Base-by-base conservation (phyloP, 169 alveolate genomes). In the Perkinsus marinus region DNA sequence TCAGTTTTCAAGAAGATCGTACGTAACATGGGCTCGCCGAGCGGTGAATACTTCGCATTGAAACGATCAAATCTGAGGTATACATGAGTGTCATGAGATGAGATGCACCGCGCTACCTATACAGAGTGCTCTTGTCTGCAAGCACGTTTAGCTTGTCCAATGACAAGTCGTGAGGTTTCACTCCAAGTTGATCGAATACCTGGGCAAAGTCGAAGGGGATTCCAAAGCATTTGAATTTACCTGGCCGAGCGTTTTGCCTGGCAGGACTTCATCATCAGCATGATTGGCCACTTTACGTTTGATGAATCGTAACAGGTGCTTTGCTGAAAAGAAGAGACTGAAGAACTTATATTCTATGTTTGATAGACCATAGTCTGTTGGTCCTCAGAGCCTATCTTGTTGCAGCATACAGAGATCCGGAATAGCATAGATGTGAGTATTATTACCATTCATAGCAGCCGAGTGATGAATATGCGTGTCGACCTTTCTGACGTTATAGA, bases 401-500 rank as follows among this genome's bases (percentile, higher is more conserved):
- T n/a, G n/a, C n/a, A n/a, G n/a, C n/a, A n/a, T n/a, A n/a, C n/a
- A n/a, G n/a, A n/a, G n/a, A n/a, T n/a, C n/a, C n/a, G n/a, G n/a
- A n/a, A n/a, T n/a, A n/a, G n/a, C n/a, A n/a, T n/a, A n/a, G n/a
- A n/a, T n/a, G n/a, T n/a, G n/a, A n/a, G n/a, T n/a, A n/a, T n/a
- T n/a, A n/a, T 43, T 57, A 57, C 79, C 79, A 26, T 57, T 97
- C 99, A 97, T 97, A 68, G 98, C 96, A 39, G 95, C 96, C 13
- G 98, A 95, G 92, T 97, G 99, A 90, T 98, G 99, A 30, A 98
- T 97, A 94, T 98, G 99, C 26, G 98, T 97, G 93, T 98, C 99
- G 26, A 98, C 98, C 91, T 98, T 98, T 47, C 97, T 92, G 17
- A 96, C 97, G 92, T 97, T 97, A 94, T 98, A 97, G 95, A 98